Base-by-base conservation (phyloP, 176 grass and related monocot species). In the Raddia guianensis region DNA sequence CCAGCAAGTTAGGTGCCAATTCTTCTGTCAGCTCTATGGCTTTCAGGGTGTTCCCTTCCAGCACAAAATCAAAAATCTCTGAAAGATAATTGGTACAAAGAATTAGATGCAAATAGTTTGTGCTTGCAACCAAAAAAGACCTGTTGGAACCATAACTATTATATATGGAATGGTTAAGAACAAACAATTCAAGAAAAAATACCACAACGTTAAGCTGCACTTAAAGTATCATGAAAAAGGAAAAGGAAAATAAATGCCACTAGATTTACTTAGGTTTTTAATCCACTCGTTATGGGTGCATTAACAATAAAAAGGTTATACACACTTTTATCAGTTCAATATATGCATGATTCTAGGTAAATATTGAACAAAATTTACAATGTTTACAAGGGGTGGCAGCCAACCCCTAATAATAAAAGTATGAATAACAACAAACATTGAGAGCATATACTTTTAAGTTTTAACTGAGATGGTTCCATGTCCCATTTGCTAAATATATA, bases 21-120 rank as follows among this genome's bases (percentile, higher is more conserved):
- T 95, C 88, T 86, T 99, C 85, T 72, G 91, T 96, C 64, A 95
- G 87, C 65, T 99, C 89, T 88, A 91, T 99, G 65, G 97, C 93
- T 45, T 99, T 87, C 20, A 99, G 85, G 18, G 82, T 87, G 86
- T 96, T 88, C 46, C 97, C 97, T 82, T 96, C 89, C 76, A 86
- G 73, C 37, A 90, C 85, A 86, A 76, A 91, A 82, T 88, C 88
- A 66, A 93, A 86, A 86, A 99, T 99, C 9, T 81, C 93, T 93
- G 91, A 80, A 90, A 78, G 56, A 68, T 13, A 81, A 82, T 66
- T 35, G 61, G 76, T 57, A 70, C 4, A 80, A 19, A 68, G 13
- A 35, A 55, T 90, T 66, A 82, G 73, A 82, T 44, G 60, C 18
- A 66, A 88, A 61, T 10, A 33, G n/a, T 57, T 21, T 1, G 10